Evolutionary conservation across 257 asterid genomes (phyloP).

Genomic region (Solanum piurae): DNA sequence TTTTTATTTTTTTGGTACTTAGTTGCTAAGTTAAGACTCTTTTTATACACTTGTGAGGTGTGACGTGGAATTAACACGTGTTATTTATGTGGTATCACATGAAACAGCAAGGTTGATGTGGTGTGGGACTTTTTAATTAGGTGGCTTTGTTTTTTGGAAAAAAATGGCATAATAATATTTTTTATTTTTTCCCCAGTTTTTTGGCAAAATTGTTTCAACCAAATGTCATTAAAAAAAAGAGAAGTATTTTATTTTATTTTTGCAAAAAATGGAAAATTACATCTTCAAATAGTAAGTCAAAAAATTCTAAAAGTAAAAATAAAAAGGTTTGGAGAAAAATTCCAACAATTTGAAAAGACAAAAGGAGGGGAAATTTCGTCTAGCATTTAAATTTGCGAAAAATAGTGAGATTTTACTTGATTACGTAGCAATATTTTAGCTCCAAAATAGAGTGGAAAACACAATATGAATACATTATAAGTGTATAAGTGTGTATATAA

Average conservation of each 20-base stretch:
- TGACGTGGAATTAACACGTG: constrained; percentile 1
- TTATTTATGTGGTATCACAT: background rate
- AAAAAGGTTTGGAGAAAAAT: background rate
- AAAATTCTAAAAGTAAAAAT: too few species aligned
- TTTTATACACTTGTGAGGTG: background rate
- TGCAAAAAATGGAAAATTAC: background rate
- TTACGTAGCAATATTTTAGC: too few species aligned
- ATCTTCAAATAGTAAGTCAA: too few species aligned
- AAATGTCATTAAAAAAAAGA: background rate
- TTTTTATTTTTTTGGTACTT: background rate
- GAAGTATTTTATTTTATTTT: too few species aligned
- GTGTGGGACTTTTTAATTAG: background rate
- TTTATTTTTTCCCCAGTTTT: background rate
- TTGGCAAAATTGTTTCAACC: background rate
- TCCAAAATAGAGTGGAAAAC: background rate
- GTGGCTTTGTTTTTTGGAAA: background rate
- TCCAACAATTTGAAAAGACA: background rate
- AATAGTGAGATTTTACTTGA: background rate
- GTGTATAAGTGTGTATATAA: background rate
- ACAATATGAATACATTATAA: background rate
- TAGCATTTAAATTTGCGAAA: too few species aligned
- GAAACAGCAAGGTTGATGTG: background rate
- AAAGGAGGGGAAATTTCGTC: background rate
- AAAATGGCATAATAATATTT: background rate
- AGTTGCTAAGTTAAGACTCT: constrained; percentile 5